phyloP scores from a whole-genome alignment of 495 filamentous ascomycete species.

The Penicillium angulare region DNA sequence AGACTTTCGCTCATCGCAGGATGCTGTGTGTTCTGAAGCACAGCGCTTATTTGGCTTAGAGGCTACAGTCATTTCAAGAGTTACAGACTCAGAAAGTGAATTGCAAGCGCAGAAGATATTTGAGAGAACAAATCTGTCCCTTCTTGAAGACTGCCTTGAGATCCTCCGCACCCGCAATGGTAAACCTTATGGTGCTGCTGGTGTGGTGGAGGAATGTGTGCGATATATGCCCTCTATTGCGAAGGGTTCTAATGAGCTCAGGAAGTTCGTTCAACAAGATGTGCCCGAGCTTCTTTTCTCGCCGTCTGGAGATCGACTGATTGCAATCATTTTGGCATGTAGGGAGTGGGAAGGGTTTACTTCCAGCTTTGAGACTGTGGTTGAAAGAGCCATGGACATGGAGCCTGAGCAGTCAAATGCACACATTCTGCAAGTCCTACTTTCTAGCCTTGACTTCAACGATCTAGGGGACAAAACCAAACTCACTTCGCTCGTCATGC shows the following conservation, averaged over 20 bases:
- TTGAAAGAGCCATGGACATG: conserved; percentile 37
- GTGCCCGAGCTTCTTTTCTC: conserved; percentile 52
- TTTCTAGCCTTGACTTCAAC: conserved; percentile 40
- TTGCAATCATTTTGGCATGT: conserved; percentile 39
- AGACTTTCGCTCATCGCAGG: conserved; percentile 69
- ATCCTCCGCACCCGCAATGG: conserved; percentile 62
- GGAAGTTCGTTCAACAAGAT: conserved; percentile 45
- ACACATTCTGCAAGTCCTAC: conserved; percentile 39
- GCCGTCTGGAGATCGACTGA: conserved; percentile 50
- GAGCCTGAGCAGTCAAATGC: conserved; percentile 40
- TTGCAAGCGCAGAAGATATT: conserved; percentile 20
- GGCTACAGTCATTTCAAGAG: conserved; percentile 39
- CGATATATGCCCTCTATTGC: conserved; percentile 41
- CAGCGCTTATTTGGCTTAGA: conserved; percentile 62
- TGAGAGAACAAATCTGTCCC: conserved; percentile 24
- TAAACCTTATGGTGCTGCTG: conserved; percentile 79
- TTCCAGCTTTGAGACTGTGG: conserved; percentile 37
- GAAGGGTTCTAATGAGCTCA: conserved; percentile 31
- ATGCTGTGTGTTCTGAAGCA: conserved; percentile 57
- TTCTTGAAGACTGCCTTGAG: conserved; percentile 51
- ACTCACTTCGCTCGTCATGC: conserved; percentile 36
- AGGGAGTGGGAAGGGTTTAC: conserved; percentile 41
- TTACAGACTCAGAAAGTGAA: conserved; percentile 27
- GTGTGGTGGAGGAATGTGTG: conserved; percentile 53
- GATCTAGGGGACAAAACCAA: conserved; percentile 34